Evolutionary conservation across 2,329 filamentous ascomycete genomes (phyloP), one percentile per base, ranked within the genome.

Genomic region (Zopfia rhizophila): DNA sequence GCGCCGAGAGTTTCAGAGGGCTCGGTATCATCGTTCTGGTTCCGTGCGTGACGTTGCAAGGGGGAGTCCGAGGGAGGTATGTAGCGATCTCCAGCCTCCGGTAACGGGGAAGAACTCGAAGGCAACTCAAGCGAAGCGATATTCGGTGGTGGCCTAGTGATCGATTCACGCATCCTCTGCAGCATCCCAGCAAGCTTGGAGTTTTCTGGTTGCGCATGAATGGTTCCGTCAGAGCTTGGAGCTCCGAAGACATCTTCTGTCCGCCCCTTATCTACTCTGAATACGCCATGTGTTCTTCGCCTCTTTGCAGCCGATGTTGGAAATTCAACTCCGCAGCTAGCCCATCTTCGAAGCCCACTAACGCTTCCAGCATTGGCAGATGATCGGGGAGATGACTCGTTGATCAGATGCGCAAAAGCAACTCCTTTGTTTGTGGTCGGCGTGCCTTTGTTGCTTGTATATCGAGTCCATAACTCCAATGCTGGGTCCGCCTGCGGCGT

Each of bases 241-340:
- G 58, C 61, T 17, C 44, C 56, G 37, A 68, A 68, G 3, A 68
- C 55, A 31, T 70, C 65, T 28, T 64, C 65, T 3, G 48, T 22
- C 4, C 38, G 23, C 3, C 60, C 56, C 49, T 65, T 49, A 22
- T 70, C 51, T 36, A 56, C 56, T 29, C 69, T 56, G 22, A 73
- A 68, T 3, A 60, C 55, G 6, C 68, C 65, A 28, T 55, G 65
- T 2, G 64, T 72, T 40, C 68, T 71, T 41, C 73, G 61, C 38
- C 69, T 68, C 61, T 79, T 80, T 56, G 60, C 63, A 51, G 53
- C 64, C 7, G 72, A 73, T 10, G 65, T 60, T 7, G 77, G 77
- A 61, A 76, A 80, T 44, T 79, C 76, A 7, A 76, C 68, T 8
- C 77, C 77, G 42, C 77, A 79, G 56, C 78, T 80, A 18, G 75